phyloP scores from a whole-genome alignment of 805 yeast genomes.

The Wickerhamiella siamensis region DNA sequence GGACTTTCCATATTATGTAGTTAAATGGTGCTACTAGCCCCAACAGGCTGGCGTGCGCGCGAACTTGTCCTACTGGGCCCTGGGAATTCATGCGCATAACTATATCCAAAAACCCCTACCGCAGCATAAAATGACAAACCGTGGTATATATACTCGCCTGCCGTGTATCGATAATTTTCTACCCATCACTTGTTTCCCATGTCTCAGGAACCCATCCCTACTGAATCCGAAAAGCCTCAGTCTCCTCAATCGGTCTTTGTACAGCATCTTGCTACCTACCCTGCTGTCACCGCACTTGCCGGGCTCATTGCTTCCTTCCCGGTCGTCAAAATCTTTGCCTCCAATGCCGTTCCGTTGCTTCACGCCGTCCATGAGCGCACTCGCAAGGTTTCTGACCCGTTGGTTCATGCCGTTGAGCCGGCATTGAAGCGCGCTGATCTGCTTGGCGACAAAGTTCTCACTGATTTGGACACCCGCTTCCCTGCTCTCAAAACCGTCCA shows the following conservation, averaged over 20 bases:
- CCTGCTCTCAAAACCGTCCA: slow-evolving; percentile 47
- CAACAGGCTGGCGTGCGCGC: too few relatives aligned
- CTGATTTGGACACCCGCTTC: slow-evolving; percentile 38
- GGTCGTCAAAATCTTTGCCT: slow-evolving; percentile 40
- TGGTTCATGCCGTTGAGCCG: slow-evolving; percentile 30
- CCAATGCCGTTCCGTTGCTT: slow-evolving; percentile 46
- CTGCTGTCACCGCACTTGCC: slow-evolving; percentile 44
- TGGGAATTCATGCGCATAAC: background rate
- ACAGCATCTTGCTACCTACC: slow-evolving; percentile 36
- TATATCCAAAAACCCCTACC: background rate
- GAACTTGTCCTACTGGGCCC: too few relatives aligned
- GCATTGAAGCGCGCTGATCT: slow-evolving; percentile 37
- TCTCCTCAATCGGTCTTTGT: slow-evolving; percentile 28
- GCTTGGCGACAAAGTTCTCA: slow-evolving; percentile 41
- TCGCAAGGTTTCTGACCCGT: slow-evolving; percentile 22
- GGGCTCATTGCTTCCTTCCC: slow-evolving; percentile 48
- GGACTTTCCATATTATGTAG: too few relatives aligned
- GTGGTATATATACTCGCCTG: too few relatives aligned
- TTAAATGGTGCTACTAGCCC: too few relatives aligned
- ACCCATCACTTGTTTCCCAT: background rate
- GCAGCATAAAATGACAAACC: background rate
- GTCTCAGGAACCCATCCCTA: slow-evolving; percentile 1
- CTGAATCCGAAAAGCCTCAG: slow-evolving; percentile 4
- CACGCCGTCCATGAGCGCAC: slow-evolving; percentile 27
- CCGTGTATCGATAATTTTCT: too few relatives aligned